Base-by-base conservation (phyloP, 495 filamentous ascomycete genomes). In the Pyronema omphalodes region DNA sequence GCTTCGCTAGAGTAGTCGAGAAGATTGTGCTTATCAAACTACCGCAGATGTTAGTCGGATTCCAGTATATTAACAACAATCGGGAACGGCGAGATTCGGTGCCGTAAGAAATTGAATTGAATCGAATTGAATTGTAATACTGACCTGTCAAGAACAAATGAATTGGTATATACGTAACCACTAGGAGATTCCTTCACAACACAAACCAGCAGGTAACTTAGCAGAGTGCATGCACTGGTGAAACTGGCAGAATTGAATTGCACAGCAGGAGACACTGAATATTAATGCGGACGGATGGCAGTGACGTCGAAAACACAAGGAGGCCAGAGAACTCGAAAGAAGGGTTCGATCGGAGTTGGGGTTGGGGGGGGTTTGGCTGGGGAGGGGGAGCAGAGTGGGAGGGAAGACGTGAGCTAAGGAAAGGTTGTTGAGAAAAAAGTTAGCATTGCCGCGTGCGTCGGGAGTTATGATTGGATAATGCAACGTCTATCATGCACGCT, bases 161-260 rank as follows among this genome's bases (percentile, higher is more conserved):
- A 29, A 29, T 29, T 29, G 23, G 23, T 29, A 29, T 29, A 29
- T 29, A 29, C 23, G 23, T 29, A 29, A 29, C 23, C 23, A 29
- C 55, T 64, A 64, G 53, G 60, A 64, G 53, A 64, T 64, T 55
- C 61, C 61, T 64, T 64, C 61, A 40, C 61, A 64, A 49, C 61
- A 64, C 60, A 64, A 60, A 53, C 61, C 61, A 64, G 61, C 61
- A 46, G 61, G 61, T 60, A 49, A 60, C 60, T 37, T 64, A 47
- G 60, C 59, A 50, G 60, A 64, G 61, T 64, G 61, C 61, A 64
- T 64, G 49, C 61, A 64, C 57, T 53, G 39, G 37, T 33, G 19
- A 47, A 17, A 12, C 12, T 17, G 17, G 39, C 23, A 29, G 23
- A 29, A 29, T 29, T 29, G 23, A 29, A 29, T 29, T 29, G 23